phyloP scores from a whole-genome alignment of 148 eudicot genomes.

The Amaranthus palmeri region DNA sequence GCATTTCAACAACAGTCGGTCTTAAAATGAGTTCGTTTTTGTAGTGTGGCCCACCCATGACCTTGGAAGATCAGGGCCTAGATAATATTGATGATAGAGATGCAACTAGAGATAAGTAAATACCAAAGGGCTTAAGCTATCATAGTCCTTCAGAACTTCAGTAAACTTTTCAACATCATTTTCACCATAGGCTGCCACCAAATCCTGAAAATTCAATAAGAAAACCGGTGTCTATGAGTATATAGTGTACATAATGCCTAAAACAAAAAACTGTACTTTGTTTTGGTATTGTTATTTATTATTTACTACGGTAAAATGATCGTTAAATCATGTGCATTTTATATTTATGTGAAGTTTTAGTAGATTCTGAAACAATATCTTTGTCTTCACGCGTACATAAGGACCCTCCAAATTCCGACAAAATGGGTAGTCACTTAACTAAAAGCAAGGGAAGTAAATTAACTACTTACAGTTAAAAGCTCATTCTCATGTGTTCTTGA shows the following conservation, averaged over 20 bases:
- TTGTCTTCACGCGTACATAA: no score
- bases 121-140: constrained; percentile 46
- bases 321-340: no score
- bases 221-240: background rate
- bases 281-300: background rate
- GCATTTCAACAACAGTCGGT: no score
- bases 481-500: constrained; percentile 33
- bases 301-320: background rate
- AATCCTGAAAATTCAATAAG: constrained; percentile 25
- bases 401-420: no score
- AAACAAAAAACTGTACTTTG: background rate
- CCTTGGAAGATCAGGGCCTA: no score
- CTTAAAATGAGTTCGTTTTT: no score
- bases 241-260: background rate
- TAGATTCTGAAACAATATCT: no score
- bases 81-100: background rate
- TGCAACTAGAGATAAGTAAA: constrained; percentile 11
- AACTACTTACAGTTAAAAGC: constrained; percentile 31
- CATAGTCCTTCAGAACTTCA: constrained; percentile 37
- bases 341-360: no score
- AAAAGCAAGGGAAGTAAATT: no score
- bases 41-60: no score
- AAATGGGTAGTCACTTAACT: no score
- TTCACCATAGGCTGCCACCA: constrained; percentile 27
- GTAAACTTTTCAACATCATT: constrained; percentile 34